These are phyloP conservation scores for Chaetothyriales sp. DNA, from an alignment of 2,329 filamentous ascomycete genomes.

Conservation along the genomic window DNA sequence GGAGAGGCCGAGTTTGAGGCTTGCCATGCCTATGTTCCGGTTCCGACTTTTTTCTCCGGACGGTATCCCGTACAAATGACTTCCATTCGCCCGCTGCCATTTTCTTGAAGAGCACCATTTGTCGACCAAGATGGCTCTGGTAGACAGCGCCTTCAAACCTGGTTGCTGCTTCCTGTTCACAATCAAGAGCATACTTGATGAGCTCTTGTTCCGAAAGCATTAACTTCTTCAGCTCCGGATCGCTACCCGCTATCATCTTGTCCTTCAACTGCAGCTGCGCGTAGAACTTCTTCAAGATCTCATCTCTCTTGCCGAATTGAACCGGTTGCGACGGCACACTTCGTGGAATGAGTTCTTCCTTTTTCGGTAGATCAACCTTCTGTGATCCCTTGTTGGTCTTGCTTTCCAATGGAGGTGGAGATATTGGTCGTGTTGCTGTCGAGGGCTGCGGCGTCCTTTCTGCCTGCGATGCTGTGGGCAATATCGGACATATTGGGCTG, in stretches of 20 bases:
- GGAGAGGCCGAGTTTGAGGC: not conserved
- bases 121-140: constrained; percentile 68
- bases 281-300: constrained; percentile 33
- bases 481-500: not conserved
- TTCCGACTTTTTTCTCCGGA: not conserved
- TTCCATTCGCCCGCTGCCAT: constrained; percentile 63
- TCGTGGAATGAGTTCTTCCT: constrained; percentile 33
- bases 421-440: constrained; percentile 10
- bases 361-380: constrained; percentile 20
- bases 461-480: not conserved
- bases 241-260: constrained; percentile 23
- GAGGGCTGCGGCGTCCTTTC: constrained; percentile 3
- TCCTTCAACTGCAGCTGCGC: constrained; percentile 30
- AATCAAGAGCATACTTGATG: constrained; percentile 32
- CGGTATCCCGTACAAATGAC: constrained; percentile 39
- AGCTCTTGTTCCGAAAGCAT: constrained; percentile 32
- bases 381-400: constrained; percentile 1
- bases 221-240: constrained; percentile 21
- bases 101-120: constrained; percentile 60
- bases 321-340: constrained; percentile 32
- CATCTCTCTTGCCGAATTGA: constrained; percentile 27
- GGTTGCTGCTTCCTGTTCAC: constrained; percentile 55
- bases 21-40: constrained; percentile 4
- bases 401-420: constrained; percentile 7
- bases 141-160: constrained; percentile 54